Percentiles rank a stretch among this genome's conserved stretches.
These are phyloP conservation scores for Corymbia calophylla DNA, from an alignment of 441 rosid species.

Conservation along the genomic window DNA sequence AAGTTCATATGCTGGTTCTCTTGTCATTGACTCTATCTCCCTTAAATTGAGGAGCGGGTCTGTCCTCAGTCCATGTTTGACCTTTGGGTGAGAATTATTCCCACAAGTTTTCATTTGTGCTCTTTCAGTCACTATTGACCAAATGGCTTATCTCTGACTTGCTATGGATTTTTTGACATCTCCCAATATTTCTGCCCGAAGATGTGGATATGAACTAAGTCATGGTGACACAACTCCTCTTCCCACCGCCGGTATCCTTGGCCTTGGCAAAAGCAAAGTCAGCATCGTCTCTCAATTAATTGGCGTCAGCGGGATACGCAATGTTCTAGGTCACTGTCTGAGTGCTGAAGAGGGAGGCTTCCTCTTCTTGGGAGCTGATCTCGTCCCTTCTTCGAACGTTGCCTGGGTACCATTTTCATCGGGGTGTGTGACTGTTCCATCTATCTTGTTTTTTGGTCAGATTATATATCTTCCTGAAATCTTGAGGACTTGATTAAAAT, in stretches of 20 bases:
- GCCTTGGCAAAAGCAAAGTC: constrained; percentile 44
- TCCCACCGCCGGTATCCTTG: constrained; percentile 48
- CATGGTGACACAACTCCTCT: background rate
- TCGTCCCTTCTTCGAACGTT: constrained; percentile 35
- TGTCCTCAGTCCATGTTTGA: constrained; percentile 22
- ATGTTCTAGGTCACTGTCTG: constrained; percentile 52
- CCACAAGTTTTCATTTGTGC: background rate
- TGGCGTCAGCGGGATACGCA: constrained; percentile 20
- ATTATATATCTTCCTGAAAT: background rate
- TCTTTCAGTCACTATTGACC: background rate
- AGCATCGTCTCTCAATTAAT: constrained; percentile 38
- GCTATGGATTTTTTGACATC: background rate
- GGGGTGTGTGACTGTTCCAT: constrained; percentile 18
- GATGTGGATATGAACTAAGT: constrained; percentile 45
- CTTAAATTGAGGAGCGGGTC: constrained; percentile 46
- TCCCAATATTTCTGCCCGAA: background rate
- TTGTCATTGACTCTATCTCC: constrained; percentile 35
- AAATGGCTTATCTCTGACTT: background rate
- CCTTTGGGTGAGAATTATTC: constrained; percentile 53
- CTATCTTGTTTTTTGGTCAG: background rate
- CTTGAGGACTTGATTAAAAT: background rate
- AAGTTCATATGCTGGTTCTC: constrained; percentile 38
- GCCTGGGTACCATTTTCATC: constrained; percentile 33
- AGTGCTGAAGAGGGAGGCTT: constrained; percentile 45
- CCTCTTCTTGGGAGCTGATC: constrained; percentile 45